Base-by-base conservation (phyloP, 208 protist genomes). In the Acanthamoeba triangularis region DNA sequence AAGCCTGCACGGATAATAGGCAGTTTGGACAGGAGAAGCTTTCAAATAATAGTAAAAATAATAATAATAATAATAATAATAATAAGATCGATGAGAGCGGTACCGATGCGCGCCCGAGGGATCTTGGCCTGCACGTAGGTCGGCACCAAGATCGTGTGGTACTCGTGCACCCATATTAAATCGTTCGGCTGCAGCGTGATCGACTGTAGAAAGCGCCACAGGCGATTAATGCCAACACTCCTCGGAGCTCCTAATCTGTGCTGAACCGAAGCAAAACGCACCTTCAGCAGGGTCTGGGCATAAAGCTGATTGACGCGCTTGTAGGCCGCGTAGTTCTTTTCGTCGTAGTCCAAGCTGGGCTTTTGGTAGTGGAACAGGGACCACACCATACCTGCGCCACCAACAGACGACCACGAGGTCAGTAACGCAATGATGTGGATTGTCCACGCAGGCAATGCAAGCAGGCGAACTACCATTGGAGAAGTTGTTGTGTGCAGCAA, bases 31-130 rank as follows among this genome's bases (percentile, higher is more conserved):
- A 14, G 10, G 28, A 33, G 1, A 41, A 13, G 30, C 16, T 16
- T n/a, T 37, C 0, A 74, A 5, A 74, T 35, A 41, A 74, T 11
- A n/a, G 41, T 13, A 41, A 41, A 3, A 37, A 6, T 30, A 1
- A 30, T 72, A 1, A 33, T 28, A 14, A n/a, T n/a, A n/a, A n/a
- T n/a, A n/a, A n/a, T n/a, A n/a, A n/a, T n/a, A n/a, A n/a, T n/a
- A n/a, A n/a, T n/a, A n/a, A n/a, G n/a, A n/a, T n/a, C n/a, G n/a
- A n/a, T n/a, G 2, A 25, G 37, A 44, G 18, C 30, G 28, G 33
- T 52, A 82, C 74, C 97, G 91, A 98, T 96, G 14, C 76, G 69
- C 14, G 52, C 54, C 11, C 56, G 61, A 16, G 82, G 82, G 33
- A 90, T 37, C 52, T 90, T 90, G 52, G 47, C 82, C n/a, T 59